phyloP scores from a whole-genome alignment of 1,284 basidiomycete species.

The Puccinia triticina region DNA sequence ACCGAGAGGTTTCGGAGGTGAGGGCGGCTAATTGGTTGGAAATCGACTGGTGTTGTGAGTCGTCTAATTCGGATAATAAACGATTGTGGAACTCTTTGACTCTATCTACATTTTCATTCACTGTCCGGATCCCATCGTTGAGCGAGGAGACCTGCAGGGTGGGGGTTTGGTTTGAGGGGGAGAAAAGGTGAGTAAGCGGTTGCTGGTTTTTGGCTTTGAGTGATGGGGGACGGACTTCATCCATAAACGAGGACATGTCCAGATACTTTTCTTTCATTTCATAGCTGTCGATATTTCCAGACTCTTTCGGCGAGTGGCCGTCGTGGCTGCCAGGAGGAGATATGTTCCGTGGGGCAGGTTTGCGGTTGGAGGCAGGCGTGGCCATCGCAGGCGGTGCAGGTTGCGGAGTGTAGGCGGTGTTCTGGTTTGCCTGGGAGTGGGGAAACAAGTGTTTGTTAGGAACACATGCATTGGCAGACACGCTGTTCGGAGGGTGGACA shows the following conservation, averaged over 20 bases:
- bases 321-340: neutral
- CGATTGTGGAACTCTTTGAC: slow-evolving; percentile 40
- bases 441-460: neutral
- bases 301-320: slow-evolving; percentile 8
- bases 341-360: too few relatives aligned
- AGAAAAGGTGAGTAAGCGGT: neutral
- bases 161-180: too few relatives aligned
- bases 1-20: slow-evolving; percentile 38
- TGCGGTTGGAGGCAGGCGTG: too few relatives aligned
- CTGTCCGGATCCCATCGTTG: slow-evolving; percentile 42
- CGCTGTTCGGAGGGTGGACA: neutral
- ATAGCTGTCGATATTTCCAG: slow-evolving; percentile 33
- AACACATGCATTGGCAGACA: neutral
- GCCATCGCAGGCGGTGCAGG: slow-evolving; percentile 17
- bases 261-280: slow-evolving; percentile 45
- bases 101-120: slow-evolving; percentile 46
- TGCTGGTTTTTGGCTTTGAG: neutral
- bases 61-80: slow-evolving; percentile 39
- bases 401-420: slow-evolving; percentile 15
- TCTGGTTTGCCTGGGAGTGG: slow-evolving; percentile 13
- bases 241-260: slow-evolving; percentile 46
- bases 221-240: slow-evolving; percentile 23
- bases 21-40: slow-evolving; percentile 25
- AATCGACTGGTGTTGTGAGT: slow-evolving; percentile 35
- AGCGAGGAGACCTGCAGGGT: slow-evolving; percentile 30